These are phyloP conservation scores for Copromyces sp. DNA, from an alignment of 495 filamentous ascomycete species.

Conservation along the genomic window DNA sequence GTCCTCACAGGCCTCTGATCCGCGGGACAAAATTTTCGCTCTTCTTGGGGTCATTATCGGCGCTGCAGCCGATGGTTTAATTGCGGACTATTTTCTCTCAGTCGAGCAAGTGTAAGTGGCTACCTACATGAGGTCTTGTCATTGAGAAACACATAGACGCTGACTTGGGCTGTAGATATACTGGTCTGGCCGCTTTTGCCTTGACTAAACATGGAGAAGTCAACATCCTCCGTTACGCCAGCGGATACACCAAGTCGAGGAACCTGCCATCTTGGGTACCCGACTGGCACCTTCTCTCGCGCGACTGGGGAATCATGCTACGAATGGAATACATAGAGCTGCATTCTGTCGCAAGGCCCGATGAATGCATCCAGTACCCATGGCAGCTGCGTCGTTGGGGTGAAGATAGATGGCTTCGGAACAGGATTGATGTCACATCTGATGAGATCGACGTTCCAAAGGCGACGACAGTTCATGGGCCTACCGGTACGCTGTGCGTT, in stretches of 20 bases:
- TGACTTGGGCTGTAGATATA: slow-evolving; percentile 5
- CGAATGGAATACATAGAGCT: background rate
- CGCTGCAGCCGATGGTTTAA: slow-evolving; percentile 8
- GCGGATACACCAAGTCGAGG: slow-evolving; percentile 6
- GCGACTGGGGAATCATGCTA: slow-evolving; percentile 10
- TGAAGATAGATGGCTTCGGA: background rate
- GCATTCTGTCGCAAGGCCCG: background rate
- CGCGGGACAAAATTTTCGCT: slow-evolving; percentile 22
- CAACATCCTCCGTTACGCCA: slow-evolving; percentile 9
- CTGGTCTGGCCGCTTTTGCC: slow-evolving; percentile 10
- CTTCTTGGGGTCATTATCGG: slow-evolving; percentile 14
- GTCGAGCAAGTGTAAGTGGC: slow-evolving; percentile 8
- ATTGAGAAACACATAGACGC: background rate
- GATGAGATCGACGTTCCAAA: background rate
- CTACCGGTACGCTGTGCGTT: slow-evolving; percentile 7
- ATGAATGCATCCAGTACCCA: background rate
- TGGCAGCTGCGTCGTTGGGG: background rate
- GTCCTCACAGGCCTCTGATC: slow-evolving; percentile 14
- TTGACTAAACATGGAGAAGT: slow-evolving; percentile 2
- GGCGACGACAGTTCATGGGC: slow-evolving; percentile 2
- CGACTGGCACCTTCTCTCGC: slow-evolving; percentile 10
- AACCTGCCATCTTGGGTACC: slow-evolving; percentile 17
- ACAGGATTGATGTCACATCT: background rate
- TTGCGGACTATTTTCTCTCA: slow-evolving; percentile 14
- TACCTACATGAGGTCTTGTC: background rate